phyloP scores from a whole-genome alignment of 192 early-diverging fungal species.

The Spizellomyces punctatus region DNA sequence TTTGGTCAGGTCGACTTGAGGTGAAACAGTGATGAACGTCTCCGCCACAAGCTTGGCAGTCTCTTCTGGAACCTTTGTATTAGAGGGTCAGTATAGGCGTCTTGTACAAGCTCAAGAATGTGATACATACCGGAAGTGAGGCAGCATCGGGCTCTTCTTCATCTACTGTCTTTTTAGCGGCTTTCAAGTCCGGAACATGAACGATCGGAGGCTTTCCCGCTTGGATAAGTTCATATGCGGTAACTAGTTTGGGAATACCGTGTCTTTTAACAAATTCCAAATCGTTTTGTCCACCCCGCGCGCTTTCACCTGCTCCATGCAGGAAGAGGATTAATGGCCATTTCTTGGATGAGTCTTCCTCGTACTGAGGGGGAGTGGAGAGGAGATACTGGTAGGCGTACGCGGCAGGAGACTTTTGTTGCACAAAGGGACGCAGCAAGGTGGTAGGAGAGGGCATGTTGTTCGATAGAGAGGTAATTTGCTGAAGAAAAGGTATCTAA shows the following conservation, averaged over 20 bases:
- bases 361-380: constrained; percentile 13
- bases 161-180: not conserved
- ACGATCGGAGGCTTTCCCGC: constrained; percentile 5
- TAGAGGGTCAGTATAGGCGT: not conserved
- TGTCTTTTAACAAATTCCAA: constrained; percentile 10
- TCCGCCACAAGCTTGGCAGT: constrained; percentile 9
- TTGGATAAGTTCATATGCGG: not conserved
- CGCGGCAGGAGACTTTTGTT: constrained; percentile 4
- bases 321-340: constrained; percentile 19
- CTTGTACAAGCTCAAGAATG: not conserved
- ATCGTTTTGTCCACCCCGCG: constrained; percentile 1
- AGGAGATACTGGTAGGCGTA: constrained; percentile 5
- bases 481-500: no score
- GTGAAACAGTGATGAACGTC: constrained; percentile 8
- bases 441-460: not conserved
- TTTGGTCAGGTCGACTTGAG: constrained; percentile 11
- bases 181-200: not conserved
- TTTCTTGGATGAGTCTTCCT: not conserved
- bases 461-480: no score
- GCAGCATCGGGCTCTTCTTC: constrained; percentile 1
- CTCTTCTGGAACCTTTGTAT: not conserved
- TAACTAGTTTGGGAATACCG: constrained; percentile 10
- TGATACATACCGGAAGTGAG: constrained; percentile 6
- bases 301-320: constrained; percentile 14
- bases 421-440: constrained; percentile 5